Evolutionary conservation across 1,284 basidiomycete species (phyloP).

Genomic region (Caloboletus firmus): DNA sequence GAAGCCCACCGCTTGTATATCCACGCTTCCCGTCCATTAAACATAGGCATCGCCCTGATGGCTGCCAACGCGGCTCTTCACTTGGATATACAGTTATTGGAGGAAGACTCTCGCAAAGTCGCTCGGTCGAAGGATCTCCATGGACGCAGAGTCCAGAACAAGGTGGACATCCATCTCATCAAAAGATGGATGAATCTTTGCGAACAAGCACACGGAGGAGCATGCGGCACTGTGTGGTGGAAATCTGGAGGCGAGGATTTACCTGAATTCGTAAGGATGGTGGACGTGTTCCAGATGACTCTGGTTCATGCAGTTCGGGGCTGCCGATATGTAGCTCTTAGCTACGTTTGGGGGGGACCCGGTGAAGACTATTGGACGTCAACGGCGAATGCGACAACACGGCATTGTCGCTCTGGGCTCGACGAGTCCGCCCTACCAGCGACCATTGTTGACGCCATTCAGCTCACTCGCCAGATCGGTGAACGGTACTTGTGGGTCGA

Average conservation of each 20-base stretch:
- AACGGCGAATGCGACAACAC: not conserved
- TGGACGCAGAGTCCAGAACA: conserved; percentile 17
- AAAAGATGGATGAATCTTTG: conserved; percentile 10
- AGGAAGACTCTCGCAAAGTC: conserved; percentile 17
- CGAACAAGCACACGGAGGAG: conserved; percentile 4
- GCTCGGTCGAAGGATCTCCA: conserved; percentile 17
- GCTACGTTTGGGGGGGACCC: conserved; percentile 10
- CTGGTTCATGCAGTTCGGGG: not conserved
- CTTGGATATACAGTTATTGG: conserved; percentile 21
- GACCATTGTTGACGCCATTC: conserved; percentile 12
- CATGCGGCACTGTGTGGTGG: conserved; percentile 6
- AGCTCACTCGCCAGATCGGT: conserved; percentile 6
- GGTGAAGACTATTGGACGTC: conserved; percentile 6
- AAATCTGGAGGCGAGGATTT: conserved; percentile 4
- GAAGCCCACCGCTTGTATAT: conserved; percentile 18
- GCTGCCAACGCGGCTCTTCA: not conserved
- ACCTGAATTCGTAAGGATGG: conserved; percentile 8
- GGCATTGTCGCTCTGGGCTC: conserved; percentile 1
- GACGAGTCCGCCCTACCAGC: conserved; percentile 4
- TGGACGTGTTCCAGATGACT: conserved; percentile 7
- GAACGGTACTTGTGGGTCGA: conserved; percentile 16
- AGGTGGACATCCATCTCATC: conserved; percentile 11
- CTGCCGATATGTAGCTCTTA: conserved; percentile 12
- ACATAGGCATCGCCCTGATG: conserved; percentile 7
- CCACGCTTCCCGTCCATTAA: conserved; percentile 7